phyloP scores from a whole-genome alignment of 1,284 basidiomycete genomes.

The Naganishia albida region DNA sequence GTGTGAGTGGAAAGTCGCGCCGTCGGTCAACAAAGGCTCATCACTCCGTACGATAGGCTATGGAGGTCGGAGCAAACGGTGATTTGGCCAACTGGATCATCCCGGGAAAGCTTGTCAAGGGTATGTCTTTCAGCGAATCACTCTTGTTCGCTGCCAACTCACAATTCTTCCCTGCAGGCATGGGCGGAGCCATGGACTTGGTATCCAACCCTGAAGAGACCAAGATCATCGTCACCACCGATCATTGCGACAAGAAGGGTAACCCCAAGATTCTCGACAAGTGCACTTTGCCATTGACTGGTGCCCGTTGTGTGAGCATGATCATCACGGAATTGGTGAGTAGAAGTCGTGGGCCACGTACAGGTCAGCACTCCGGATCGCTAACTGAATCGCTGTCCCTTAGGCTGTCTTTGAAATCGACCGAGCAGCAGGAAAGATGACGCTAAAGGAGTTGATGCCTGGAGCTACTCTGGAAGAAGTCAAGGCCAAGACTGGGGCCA shows the following conservation, averaged over 20 bases:
- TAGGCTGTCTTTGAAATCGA: constrained; percentile 77
- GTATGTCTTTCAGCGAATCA: constrained; percentile 47
- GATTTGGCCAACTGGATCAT: constrained; percentile 98
- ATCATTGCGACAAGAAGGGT: constrained; percentile 83
- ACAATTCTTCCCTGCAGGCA: constrained; percentile 58
- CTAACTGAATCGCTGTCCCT: not conserved
- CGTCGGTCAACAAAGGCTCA: constrained; percentile 16
- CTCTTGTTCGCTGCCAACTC: not conserved
- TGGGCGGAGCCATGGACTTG: constrained; percentile 92
- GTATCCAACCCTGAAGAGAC: constrained; percentile 87
- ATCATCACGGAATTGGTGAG: constrained; percentile 83
- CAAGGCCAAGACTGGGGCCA: constrained; percentile 74
- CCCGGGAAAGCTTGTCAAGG: constrained; percentile 82
- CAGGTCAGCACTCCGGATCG: constrained; percentile 8
- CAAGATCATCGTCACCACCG: constrained; percentile 76
- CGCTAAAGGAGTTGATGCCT: constrained; percentile 74
- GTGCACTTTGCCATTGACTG: constrained; percentile 84
- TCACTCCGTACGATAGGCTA: constrained; percentile 61
- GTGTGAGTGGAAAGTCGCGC: constrained; percentile 55
- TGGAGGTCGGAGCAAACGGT: constrained; percentile 85
- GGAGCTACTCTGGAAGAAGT: constrained; percentile 81
- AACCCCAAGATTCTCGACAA: constrained; percentile 78
- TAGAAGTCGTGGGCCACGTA: not conserved
- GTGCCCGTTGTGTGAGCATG: constrained; percentile 76
- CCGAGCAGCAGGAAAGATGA: constrained; percentile 68